Conservation (phyloP, 306 rosid species). For the Vigna nakashimae region DNA sequence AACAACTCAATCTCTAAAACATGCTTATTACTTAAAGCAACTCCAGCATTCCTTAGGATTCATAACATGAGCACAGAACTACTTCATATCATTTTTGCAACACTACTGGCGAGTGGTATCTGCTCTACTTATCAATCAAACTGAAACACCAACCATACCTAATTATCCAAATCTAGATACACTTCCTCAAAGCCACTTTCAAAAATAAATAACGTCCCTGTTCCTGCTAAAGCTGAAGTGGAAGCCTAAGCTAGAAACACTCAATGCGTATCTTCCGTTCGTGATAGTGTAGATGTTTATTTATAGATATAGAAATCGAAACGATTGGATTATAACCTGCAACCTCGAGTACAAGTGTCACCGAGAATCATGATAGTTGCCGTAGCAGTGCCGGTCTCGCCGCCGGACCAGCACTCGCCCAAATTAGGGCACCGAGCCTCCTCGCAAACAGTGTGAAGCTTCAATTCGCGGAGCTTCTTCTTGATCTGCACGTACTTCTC, state of each 20-base stretch:
- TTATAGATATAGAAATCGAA: not conserved
- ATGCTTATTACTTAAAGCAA: not conserved
- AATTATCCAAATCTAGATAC: not conserved
- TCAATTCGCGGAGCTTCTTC: slow-evolving; percentile 92
- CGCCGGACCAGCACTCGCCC: slow-evolving; percentile 99
- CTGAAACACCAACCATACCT: slow-evolving; percentile 16
- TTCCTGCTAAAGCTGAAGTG: too few relatives aligned
- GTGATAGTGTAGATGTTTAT: too few relatives aligned
- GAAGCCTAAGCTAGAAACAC: too few relatives aligned
- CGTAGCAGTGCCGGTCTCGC: slow-evolving; percentile 97
- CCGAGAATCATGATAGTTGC: slow-evolving; percentile 99
- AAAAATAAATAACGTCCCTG: not conserved
- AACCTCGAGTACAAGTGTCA: slow-evolving; percentile 97
- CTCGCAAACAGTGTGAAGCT: slow-evolving; percentile 96
- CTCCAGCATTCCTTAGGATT: not conserved
- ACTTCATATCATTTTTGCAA: not conserved
- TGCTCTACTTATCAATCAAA: not conserved
- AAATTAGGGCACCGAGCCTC: slow-evolving; percentile 94
- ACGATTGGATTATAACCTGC: slow-evolving; percentile 65
- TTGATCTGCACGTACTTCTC: slow-evolving; percentile 95
- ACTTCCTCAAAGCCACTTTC: slow-evolving; percentile 15
- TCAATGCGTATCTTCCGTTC: too few relatives aligned
- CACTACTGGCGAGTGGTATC: not conserved
- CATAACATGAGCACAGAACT: not conserved
- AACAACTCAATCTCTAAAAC: too few relatives aligned